Percentiles rank a stretch among this genome's conserved stretches.
phyloP scores from a whole-genome alignment of 148 eudicot genomes.

The Silene conica region DNA sequence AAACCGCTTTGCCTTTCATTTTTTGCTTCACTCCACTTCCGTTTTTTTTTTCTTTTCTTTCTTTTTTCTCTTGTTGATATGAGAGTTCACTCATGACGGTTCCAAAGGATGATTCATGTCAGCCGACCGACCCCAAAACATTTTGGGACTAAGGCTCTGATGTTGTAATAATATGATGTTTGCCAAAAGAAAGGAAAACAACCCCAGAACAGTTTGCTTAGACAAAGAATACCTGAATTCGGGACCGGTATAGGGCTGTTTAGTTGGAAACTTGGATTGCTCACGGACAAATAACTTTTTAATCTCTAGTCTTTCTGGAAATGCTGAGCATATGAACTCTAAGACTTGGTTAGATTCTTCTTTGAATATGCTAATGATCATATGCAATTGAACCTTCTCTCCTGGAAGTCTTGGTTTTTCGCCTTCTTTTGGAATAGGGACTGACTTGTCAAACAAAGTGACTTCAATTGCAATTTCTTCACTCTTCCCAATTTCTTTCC shows the following conservation, averaged over 20 bases:
- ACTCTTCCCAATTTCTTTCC: constrained; percentile 49
- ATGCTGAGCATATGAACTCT: constrained; percentile 81
- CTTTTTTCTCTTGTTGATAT: too few species aligned
- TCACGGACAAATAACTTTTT: constrained; percentile 49
- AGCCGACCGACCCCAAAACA: too few species aligned
- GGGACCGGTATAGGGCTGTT: constrained; percentile 69
- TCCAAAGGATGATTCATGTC: too few species aligned
- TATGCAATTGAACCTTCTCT: constrained; percentile 53
- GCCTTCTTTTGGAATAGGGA: constrained; percentile 43
- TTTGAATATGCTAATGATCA: constrained; percentile 63
- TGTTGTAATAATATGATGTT: not conserved
- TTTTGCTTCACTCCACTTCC: too few species aligned
- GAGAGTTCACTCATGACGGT: too few species aligned
- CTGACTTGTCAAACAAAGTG: constrained; percentile 76
- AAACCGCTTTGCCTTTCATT: too few species aligned
- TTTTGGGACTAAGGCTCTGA: too few species aligned
- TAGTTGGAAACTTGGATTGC: constrained; percentile 31
- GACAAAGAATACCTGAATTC: constrained; percentile 49
- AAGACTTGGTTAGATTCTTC: constrained; percentile 44
- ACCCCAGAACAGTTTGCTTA: not conserved
- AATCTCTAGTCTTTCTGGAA: constrained; percentile 73
- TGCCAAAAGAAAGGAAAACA: not conserved
- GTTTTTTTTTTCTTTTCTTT: too few species aligned
- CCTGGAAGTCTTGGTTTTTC: constrained; percentile 32
- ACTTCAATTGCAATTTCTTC: constrained; percentile 86